Base-by-base conservation (phyloP, 192 early-diverging fungal species). In the Linnemannia zychae region DNA sequence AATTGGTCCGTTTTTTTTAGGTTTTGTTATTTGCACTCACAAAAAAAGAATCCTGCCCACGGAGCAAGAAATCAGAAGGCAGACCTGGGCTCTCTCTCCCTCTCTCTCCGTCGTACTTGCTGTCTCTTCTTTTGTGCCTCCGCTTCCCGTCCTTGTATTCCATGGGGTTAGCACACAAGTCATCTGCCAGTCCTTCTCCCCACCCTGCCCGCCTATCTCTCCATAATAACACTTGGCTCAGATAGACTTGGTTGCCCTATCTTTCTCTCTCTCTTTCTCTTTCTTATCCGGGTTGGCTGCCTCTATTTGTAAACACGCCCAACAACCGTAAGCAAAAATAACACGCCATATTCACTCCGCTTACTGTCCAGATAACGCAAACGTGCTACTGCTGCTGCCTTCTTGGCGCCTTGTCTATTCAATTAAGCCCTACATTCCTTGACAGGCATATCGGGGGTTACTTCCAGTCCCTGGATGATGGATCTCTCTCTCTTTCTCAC, bases 41-140 rank as follows among this genome's bases (percentile, higher is more conserved):
- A 18, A 7, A 20, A 37, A 36, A 31, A 47, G 69, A 48, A 78
- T 60, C 18, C 34, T 78, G 77, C 77, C 77, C 77, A 78, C 77
- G 77, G 77, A 78, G 77, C 77, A 78, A 33, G 48, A 49, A 73
- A 52, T 44, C 9, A 20, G 17, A 34, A 50, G 28, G 9, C 2
- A 17, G 63, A 67, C 9, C 7, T 28, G 60, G 63, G 75, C 75
- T 48, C 72, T 57, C 71, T 52, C 71, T 70, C 34, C 2, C 4
- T 52, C 31, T 40, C 60, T 47, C 37, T 76, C 65, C 52, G 12
- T 53, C 28, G 13, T 7, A 17, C 53, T 33, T 52, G 15, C 13
- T n/a, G 11, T 31, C 37, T 9, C 16, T 28, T 60, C n/a, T 60
- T 28, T 60, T 28, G 53, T 60, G n/a, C 12, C 28, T 60, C 53